Base-by-base conservation (phyloP, 345 rosid species). In the Hibiscus syriacus region DNA sequence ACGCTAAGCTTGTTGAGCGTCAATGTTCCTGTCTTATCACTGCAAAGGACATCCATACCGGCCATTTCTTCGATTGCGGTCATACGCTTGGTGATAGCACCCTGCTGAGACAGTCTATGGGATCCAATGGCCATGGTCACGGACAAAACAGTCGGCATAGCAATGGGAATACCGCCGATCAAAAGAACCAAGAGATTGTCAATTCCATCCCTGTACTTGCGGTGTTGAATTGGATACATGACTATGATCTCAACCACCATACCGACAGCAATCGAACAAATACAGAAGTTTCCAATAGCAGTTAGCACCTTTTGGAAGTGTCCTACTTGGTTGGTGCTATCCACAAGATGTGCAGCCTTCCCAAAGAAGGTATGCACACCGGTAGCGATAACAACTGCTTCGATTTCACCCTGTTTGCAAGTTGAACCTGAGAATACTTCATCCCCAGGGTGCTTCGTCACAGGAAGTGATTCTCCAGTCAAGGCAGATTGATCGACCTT, bases 41-140 rank as follows among this genome's bases (percentile, higher is more conserved):
- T 91, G 10, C 56, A 53, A 53, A 53, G 56, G 56, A 53, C 56
- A 23, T 53, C 56, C 56, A 53, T 53, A 4, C 97, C 95, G 6
- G 97, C 97, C 97, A 88, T 84, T 72, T 90, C 97, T 71, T 90
- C 97, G 5, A 90, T 90, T 30, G 97, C 97, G 45, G 56, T 88
- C 97, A 90, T 90, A 27, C 97, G 80, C 79, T 90, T 90, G 2
- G 97, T 90, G 69, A 90, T 90, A 50, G 97, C 97, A 36, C 95
- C 97, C 71, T 90, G 95, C 71, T 84, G 56, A 22, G 56, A 53
- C 29, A 53, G 56, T 13, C 56, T 53, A 13, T 53, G 56, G 25
- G 56, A 53, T 53, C 56, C 56, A 53, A 53, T 53, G 4, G 56
- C 56, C 56, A 53, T 53, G 56, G 56, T 53, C 29, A 53, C 56